phyloP scores from a whole-genome alignment of 345 rosid species.

The Iberis pinnata region DNA sequence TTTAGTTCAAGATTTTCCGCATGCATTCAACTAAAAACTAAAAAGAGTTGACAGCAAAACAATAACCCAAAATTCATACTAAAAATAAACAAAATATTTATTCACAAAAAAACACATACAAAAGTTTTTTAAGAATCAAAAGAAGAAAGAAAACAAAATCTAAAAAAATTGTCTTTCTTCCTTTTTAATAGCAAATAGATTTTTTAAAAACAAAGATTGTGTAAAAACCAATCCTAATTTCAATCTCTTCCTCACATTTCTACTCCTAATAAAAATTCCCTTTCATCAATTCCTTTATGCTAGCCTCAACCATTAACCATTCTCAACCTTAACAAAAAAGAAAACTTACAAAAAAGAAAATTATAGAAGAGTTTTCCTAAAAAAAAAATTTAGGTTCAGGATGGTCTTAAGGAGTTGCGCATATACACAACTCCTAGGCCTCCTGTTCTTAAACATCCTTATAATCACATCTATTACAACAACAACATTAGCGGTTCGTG shows the following conservation, averaged over 20 bases:
- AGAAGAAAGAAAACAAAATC: background rate
- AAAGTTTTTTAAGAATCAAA: background rate
- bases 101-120: conserved; percentile 11
- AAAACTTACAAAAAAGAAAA: background rate
- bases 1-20: too few relatives aligned
- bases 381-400: conserved; percentile 38
- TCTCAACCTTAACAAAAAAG: background rate
- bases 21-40: too few relatives aligned
- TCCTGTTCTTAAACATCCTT: conserved; percentile 59
- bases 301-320: conserved; percentile 29
- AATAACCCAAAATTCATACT: background rate
- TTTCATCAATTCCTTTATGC: conserved; percentile 23
- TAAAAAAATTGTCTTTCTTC: background rate
- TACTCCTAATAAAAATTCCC: conserved; percentile 27
- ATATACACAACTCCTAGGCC: conserved; percentile 43
- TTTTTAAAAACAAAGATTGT: conserved; percentile 19
- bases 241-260: conserved; percentile 31
- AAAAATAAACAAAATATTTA: conserved; percentile 25
- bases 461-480: conserved; percentile 31
- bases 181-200: background rate
- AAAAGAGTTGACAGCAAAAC: too few relatives aligned
- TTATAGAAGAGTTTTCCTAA: conserved; percentile 25
- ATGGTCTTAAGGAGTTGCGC: conserved; percentile 54
- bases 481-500: conserved; percentile 32
- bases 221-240: conserved; percentile 26